These are phyloP conservation scores for Castanospermum australe DNA, from an alignment of 306 rosid species.

Conservation along the genomic window DNA sequence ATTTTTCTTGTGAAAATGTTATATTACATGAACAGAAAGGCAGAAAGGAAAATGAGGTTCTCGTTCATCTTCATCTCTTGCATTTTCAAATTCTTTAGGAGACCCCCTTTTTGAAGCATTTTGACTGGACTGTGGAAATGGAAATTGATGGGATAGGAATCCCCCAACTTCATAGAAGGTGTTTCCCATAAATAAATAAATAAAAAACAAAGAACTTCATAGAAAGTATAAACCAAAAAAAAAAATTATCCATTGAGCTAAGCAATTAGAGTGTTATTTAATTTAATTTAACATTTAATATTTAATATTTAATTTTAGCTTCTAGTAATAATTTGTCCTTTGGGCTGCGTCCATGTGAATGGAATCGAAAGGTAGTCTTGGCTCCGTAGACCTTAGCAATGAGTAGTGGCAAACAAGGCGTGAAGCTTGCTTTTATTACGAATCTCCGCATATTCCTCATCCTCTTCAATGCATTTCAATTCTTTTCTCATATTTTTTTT, in stretches of 20 bases:
- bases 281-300: too few relatives aligned
- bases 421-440: constrained; percentile 34
- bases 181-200: too few relatives aligned
- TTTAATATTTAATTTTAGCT: too few relatives aligned
- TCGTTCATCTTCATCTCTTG: neutral
- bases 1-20: too few relatives aligned
- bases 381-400: neutral
- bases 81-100: neutral
- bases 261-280: neutral
- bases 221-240: neutral
- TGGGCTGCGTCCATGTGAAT: neutral
- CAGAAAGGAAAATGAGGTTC: neutral
- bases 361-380: neutral
- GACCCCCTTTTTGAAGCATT: neutral
- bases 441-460: constrained; percentile 45
- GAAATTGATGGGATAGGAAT: neutral
- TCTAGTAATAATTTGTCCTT: neutral
- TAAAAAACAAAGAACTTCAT: too few relatives aligned
- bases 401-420: constrained; percentile 45
- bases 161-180: neutral
- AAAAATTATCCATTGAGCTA: neutral
- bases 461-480: neutral
- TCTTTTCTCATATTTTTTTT: neutral
- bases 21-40: too few relatives aligned
- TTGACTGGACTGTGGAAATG: neutral